These are phyloP conservation scores for Eutrema heterophyllum DNA, from an alignment of 345 rosid genomes.

Conservation along the genomic window DNA sequence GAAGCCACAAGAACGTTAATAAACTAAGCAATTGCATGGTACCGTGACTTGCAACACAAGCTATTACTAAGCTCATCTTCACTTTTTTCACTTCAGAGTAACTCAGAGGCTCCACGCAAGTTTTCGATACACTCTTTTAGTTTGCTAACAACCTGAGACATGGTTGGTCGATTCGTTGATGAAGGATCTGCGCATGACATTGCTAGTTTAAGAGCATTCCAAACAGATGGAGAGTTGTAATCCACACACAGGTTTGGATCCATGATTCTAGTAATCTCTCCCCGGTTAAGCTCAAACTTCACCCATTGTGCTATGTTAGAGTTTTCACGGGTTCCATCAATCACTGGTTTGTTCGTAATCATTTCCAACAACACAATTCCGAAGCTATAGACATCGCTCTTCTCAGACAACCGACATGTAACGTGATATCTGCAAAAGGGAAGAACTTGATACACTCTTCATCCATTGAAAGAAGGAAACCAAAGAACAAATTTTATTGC, in stretches of 20 bases:
- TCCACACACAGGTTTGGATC: constrained; percentile 1
- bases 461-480: too few relatives aligned
- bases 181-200: constrained; percentile 2
- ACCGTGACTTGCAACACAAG: too few relatives aligned
- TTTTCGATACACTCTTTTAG: constrained; percentile 11
- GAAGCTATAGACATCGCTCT: constrained; percentile 24
- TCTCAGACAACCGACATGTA: not conserved
- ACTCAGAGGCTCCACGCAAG: too few relatives aligned
- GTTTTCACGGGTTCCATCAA: not conserved
- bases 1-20: too few relatives aligned
- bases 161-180: constrained; percentile 13
- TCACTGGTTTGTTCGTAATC: constrained; percentile 27
- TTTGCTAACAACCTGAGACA: not conserved
- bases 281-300: not conserved
- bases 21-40: too few relatives aligned
- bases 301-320: constrained; percentile 12
- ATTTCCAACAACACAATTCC: constrained; percentile 25
- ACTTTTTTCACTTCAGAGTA: too few relatives aligned
- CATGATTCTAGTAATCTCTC: constrained; percentile 8
- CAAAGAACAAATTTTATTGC: not conserved
- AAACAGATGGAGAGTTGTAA: constrained; percentile 3
- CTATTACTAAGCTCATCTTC: too few relatives aligned
- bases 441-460: not conserved
- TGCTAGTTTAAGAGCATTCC: constrained; percentile 28
- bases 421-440: not conserved